Conservation (phyloP, 768 basidiomycete genomes). For the Leucogyrophana mollusca region DNA sequence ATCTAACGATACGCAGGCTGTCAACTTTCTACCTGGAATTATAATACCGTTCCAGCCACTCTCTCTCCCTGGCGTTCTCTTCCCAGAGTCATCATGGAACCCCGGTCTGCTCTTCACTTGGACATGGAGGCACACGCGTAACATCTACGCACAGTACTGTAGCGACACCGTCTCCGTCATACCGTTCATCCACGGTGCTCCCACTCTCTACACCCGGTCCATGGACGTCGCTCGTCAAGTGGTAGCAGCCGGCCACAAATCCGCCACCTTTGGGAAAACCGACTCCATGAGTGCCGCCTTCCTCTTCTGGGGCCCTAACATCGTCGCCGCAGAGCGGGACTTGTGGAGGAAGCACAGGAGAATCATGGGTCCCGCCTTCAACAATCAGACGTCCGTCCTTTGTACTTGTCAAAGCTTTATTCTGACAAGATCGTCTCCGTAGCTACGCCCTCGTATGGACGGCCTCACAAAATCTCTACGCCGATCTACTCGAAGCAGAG, state of each 20-base stretch:
- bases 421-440: neutral
- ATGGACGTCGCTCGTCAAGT: conserved; percentile 19
- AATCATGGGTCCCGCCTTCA: conserved; percentile 19
- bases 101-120: conserved; percentile 16
- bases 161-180: conserved; percentile 19
- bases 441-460: conserved; percentile 23
- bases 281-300: conserved; percentile 10
- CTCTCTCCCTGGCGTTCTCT: conserved; percentile 1
- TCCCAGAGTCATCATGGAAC: conserved; percentile 21
- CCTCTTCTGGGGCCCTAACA: conserved; percentile 17
- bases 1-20: conserved; percentile 7
- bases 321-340: conserved; percentile 12
- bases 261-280: conserved; percentile 17
- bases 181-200: conserved; percentile 16
- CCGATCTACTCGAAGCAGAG: conserved; percentile 15
- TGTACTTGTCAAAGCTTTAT: neutral
- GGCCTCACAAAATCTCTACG: conserved; percentile 14
- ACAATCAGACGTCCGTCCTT: conserved; percentile 19
- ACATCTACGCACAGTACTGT: conserved; percentile 16
- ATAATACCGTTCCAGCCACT: conserved; percentile 20
- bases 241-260: conserved; percentile 14
- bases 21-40: conserved; percentile 16
- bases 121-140: conserved; percentile 21
- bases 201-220: conserved; percentile 20
- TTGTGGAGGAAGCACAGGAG: conserved; percentile 20